phyloP scores from a whole-genome alignment of 1,284 basidiomycete species.

The Marasmius tenuissimus region DNA sequence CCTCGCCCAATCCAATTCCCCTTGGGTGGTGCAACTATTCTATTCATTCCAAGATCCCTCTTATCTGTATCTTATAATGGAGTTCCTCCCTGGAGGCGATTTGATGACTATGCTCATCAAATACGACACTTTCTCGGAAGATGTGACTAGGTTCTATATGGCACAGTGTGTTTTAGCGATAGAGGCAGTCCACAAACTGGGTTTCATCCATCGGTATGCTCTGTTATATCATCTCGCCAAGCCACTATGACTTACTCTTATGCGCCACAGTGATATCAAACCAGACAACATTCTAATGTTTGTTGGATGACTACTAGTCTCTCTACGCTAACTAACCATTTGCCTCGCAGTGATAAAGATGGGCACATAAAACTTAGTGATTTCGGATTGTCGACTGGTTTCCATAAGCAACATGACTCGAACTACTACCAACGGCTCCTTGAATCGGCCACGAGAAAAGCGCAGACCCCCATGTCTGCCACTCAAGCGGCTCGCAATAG shows the following conservation, averaged over 20 bases:
- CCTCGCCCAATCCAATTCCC: conserved; percentile 94
- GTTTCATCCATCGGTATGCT: conserved; percentile 85
- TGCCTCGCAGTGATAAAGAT: conserved; percentile 73
- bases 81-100: conserved; percentile 98
- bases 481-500: conserved; percentile 63
- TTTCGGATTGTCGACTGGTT: conserved; percentile 93
- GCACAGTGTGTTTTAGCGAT: conserved; percentile 93
- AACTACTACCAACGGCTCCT: conserved; percentile 85
- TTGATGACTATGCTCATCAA: conserved; percentile 99
- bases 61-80: conserved; percentile 98
- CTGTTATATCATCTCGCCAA: background rate
- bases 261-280: conserved; percentile 78
- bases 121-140: conserved; percentile 98
- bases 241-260: conserved; percentile 4
- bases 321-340: background rate
- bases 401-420: conserved; percentile 93
- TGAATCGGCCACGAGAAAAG: conserved; percentile 41
- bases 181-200: conserved; percentile 89
- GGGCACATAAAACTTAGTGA: conserved; percentile 96
- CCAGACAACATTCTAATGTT: conserved; percentile 90
- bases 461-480: conserved; percentile 30
- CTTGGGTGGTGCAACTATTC: conserved; percentile 97
- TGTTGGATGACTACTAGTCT: conserved; percentile 12
- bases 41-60: conserved; percentile 98
- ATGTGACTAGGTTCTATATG: conserved; percentile 97